Evolutionary conservation across 768 basidiomycete genomes (phyloP), one percentile per base, ranked within the genome.

Genomic region (Hypholoma sublateritium): DNA sequence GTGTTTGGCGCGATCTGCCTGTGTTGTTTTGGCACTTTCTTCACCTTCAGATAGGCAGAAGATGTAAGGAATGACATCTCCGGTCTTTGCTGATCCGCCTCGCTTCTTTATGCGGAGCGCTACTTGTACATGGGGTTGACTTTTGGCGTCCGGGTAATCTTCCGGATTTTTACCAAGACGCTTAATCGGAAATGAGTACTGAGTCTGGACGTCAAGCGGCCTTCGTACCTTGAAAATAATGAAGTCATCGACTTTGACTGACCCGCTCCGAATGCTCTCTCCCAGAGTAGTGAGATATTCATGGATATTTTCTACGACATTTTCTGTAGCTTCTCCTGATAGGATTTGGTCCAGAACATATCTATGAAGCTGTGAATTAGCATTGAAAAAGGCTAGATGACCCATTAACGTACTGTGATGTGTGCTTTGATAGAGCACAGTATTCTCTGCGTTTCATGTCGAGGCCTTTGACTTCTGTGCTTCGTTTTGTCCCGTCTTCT

Each of bases 381-480:
- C 3, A 28, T 48, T 4, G 19, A 12, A 22, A 25, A 34, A 3
- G 47, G 34, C 28, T 8, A 5, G 44, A 17, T 28, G 50, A 8
- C 44, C 11, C 13, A 32, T 4, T 47, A 19, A 17, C 21, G 28
- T 63, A 98, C 94, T 91, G 89, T 0, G 95, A 98, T 32, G 94
- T 88, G 39, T 83, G 85, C 74, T 99, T 99, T 1, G 95, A 98
- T 52, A 99, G 72, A 0, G 82, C 81, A 60, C 90, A 95, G 70
- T 93, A 99, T 70, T 99, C 97, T 79, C 97, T 80, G 44, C 97
- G 86, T 72, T 98, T 98, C 97, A 99, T 98, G 73, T 99, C 97
- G 21, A 99, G 76, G 72, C 97, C 97, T 67, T 99, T 99, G 70
- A 99, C 78, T 67, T 99, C 97, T 1, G 84, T 91, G 13, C 83